Conservation (phyloP, 1,284 basidiomycete species). For the Fomes fomentarius region DNA sequence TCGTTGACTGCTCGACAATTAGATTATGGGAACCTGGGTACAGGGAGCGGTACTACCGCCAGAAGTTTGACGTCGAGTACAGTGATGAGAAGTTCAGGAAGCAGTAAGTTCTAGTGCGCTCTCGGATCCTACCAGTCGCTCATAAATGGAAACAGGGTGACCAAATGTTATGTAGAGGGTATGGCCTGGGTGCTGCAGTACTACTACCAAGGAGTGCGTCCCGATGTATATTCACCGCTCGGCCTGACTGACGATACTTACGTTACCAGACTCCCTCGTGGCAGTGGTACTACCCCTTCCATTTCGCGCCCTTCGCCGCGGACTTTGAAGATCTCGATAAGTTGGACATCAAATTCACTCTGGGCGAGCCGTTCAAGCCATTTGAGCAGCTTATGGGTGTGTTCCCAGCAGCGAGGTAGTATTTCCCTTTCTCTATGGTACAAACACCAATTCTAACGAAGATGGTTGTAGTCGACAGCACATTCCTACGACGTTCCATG, state of each 20-base stretch:
- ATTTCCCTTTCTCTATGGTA: not conserved
- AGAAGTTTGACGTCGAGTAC: slow-evolving; percentile 88
- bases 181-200: slow-evolving; percentile 97
- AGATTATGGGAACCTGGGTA: slow-evolving; percentile 96
- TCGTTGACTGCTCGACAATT: slow-evolving; percentile 14
- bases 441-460: not conserved
- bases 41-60: slow-evolving; percentile 91
- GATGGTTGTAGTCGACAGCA: slow-evolving; percentile 71
- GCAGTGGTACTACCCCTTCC: slow-evolving; percentile 99
- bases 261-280: slow-evolving; percentile 85
- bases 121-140: not conserved
- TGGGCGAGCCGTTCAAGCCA: slow-evolving; percentile 92
- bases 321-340: slow-evolving; percentile 87
- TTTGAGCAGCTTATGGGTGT: slow-evolving; percentile 99
- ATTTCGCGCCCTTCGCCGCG: slow-evolving; percentile 97
- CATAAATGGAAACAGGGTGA: slow-evolving; percentile 56
- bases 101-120: slow-evolving; percentile 51
- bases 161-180: slow-evolving; percentile 89
- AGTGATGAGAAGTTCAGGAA: slow-evolving; percentile 77
- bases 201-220: slow-evolving; percentile 94
- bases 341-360: slow-evolving; percentile 80
- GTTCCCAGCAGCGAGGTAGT: slow-evolving; percentile 90
- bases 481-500: slow-evolving; percentile 87
- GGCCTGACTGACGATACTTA: slow-evolving; percentile 10
- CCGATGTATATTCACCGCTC: not conserved